Evolutionary conservation across 495 filamentous ascomycete species (phyloP).

Genomic region (Podospora pseudoanserina): DNA sequence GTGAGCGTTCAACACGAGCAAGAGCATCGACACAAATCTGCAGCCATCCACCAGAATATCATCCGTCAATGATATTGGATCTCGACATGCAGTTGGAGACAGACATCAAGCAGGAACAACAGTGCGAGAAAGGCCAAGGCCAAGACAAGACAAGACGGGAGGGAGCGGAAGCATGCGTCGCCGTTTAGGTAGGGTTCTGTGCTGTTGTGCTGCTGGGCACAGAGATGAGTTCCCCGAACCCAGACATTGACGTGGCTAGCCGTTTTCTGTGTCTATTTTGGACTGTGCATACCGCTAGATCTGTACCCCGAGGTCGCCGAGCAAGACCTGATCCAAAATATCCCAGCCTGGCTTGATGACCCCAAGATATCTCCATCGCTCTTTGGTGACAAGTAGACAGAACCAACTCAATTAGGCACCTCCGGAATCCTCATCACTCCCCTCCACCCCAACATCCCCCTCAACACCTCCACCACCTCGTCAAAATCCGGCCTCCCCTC

Average conservation of each 20-base stretch:
- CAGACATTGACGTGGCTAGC: not conserved
- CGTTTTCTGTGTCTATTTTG: not conserved
- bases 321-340: no score
- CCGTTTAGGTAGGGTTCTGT: not conserved
- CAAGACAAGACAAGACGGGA: not conserved
- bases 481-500: conserved; percentile 25
- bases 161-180: not conserved
- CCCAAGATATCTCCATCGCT: no score
- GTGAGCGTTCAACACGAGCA: no score
- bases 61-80: no score
- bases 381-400: no score
- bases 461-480: conserved; percentile 28
- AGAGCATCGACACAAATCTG: no score
- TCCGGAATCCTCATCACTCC: conserved; percentile 34
- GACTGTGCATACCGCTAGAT: not conserved
- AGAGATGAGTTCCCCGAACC: not conserved
- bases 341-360: not conserved
- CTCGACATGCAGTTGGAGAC: not conserved
- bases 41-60: no score
- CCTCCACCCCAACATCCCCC: conserved; percentile 31
- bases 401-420: conserved; percentile 5
- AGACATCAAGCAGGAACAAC: not conserved
- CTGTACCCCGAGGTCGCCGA: not conserved
- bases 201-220: not conserved
- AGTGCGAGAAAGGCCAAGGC: not conserved